phyloP scores from a whole-genome alignment of 306 rosid genomes.

The Mimosa pudica region DNA sequence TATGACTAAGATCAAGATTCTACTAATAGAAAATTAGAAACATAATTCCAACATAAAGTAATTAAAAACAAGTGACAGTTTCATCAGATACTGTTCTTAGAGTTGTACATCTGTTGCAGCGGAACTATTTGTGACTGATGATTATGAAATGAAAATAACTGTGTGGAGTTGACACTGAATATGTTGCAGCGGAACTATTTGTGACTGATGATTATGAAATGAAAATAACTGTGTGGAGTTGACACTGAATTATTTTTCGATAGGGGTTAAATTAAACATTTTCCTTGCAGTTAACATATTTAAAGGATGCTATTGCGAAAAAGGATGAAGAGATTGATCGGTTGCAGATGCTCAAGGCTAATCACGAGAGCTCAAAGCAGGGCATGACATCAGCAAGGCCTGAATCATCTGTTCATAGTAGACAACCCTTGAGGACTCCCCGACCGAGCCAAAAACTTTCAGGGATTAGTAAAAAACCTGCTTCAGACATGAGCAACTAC shows the following conservation, averaged over 20 bases:
- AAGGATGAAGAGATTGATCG: conserved; percentile 86
- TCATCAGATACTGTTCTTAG: background rate
- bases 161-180: conserved; percentile 27
- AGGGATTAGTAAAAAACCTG: conserved; percentile 46
- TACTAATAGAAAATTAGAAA: too few relatives aligned
- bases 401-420: conserved; percentile 66
- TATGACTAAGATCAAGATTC: too few relatives aligned
- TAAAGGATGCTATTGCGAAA: conserved; percentile 65
- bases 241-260: conserved; percentile 19
- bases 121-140: conserved; percentile 11
- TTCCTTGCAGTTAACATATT: conserved; percentile 66
- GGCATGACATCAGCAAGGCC: conserved; percentile 50
- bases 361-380: conserved; percentile 49
- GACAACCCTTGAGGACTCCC: conserved; percentile 59
- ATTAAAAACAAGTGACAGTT: background rate
- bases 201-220: background rate
- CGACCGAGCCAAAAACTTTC: conserved; percentile 44
- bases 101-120: conserved; percentile 10
- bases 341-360: conserved; percentile 61
- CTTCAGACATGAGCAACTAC: conserved; percentile 66
- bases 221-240: conserved; percentile 24
- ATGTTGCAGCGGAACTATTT: conserved; percentile 21
- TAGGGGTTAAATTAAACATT: conserved; percentile 39
- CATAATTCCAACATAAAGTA: too few relatives aligned
- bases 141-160: conserved; percentile 18